phyloP scores from a whole-genome alignment of 306 rosid genomes.

The Rubus idaeus region DNA sequence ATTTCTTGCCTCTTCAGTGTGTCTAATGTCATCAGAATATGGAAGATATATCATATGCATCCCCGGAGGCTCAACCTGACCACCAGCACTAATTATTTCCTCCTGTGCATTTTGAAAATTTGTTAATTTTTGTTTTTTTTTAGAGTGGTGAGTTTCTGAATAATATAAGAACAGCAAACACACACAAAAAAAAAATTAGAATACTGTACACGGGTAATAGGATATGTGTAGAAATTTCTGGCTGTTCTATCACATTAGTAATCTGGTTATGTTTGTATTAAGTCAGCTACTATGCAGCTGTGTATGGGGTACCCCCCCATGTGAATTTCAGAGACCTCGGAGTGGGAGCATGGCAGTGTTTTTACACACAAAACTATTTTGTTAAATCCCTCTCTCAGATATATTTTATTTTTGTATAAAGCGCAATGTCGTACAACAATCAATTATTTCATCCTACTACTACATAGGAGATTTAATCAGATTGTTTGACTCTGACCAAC shows the following conservation, averaged over 20 bases:
- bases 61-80: slow-evolving; percentile 97
- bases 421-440: background rate
- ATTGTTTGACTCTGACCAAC: no score
- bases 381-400: background rate
- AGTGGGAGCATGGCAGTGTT: background rate
- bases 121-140: background rate
- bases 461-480: no score
- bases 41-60: slow-evolving; percentile 95
- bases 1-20: slow-evolving; percentile 79
- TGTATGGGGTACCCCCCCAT: background rate
- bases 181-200: background rate
- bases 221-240: no score
- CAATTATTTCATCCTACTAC: background rate
- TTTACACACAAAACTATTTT: background rate
- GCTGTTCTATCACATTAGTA: no score
- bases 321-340: background rate
- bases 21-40: slow-evolving; percentile 86
- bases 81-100: slow-evolving; percentile 61
- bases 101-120: slow-evolving; percentile 46
- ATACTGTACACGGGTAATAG: no score
- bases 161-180: background rate
- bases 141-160: background rate
- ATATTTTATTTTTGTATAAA: background rate
- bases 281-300: background rate
- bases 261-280: background rate